phyloP scores from a whole-genome alignment of 805 yeast species.

The Saturnispora dispora region DNA sequence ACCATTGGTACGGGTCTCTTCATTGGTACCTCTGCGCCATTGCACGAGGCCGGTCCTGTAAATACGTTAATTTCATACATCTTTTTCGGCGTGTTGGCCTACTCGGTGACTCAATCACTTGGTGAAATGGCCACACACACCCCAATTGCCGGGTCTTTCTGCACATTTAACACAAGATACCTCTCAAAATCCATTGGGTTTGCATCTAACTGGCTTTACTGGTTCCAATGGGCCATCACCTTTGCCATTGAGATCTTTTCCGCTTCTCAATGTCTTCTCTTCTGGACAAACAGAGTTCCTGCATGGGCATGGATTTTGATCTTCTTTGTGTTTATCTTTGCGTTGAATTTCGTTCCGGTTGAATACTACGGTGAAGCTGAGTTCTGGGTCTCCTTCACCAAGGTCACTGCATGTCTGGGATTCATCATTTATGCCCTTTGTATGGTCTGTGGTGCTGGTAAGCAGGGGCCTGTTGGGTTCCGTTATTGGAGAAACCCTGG shows the following conservation, averaged over 20 bases:
- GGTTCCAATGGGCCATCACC: conserved; percentile 71
- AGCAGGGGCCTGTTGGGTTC: conserved; percentile 61
- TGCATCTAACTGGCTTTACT: conserved; percentile 61
- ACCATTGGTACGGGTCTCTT: conserved; percentile 74
- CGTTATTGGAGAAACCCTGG: conserved; percentile 76
- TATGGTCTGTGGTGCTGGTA: conserved; percentile 69
- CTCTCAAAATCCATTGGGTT: conserved; percentile 64
- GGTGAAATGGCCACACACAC: conserved; percentile 77
- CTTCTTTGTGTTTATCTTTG: conserved; percentile 47
- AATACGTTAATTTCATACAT: conserved; percentile 52
- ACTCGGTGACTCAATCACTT: conserved; percentile 55
- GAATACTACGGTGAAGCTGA: conserved; percentile 64
- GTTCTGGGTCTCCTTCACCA: conserved; percentile 60
- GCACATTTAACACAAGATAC: conserved; percentile 63
- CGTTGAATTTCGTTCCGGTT: conserved; percentile 55
- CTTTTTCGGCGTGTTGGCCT: conserved; percentile 57
- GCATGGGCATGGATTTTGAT: conserved; percentile 63
- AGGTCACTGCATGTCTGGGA: conserved; percentile 59
- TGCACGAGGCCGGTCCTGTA: conserved; percentile 57
- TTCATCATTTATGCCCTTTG: conserved; percentile 55
- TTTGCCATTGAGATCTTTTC: conserved; percentile 65
- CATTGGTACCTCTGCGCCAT: conserved; percentile 49
- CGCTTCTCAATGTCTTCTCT: conserved; percentile 54
- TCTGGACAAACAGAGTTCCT: conserved; percentile 63
- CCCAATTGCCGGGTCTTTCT: conserved; percentile 58